Percentiles rank a stretch among this genome's conserved stretches.
These are phyloP conservation scores for Colletotrichum lentis DNA, from an alignment of 2,329 filamentous ascomycete species.

Conservation along the genomic window DNA sequence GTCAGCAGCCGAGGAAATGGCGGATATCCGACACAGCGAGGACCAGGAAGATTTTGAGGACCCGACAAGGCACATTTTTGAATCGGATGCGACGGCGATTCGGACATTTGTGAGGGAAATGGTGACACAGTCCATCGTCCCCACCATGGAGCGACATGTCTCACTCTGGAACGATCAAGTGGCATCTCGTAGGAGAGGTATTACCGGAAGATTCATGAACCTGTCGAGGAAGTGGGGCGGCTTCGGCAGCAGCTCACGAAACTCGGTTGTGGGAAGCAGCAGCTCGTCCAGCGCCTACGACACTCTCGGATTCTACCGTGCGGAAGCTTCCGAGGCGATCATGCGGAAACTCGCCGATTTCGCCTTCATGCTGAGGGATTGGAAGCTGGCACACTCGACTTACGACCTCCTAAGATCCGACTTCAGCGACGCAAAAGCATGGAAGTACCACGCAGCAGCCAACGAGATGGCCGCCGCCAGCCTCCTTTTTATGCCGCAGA, in stretches of 20 bases:
- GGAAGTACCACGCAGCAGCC: constrained; percentile 91
- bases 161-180: constrained; percentile 98
- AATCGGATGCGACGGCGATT: constrained; percentile 89
- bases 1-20: constrained; percentile 84
- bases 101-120: constrained; percentile 92
- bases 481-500: constrained; percentile 78
- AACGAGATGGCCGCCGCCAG: constrained; percentile 95
- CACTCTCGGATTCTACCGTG: constrained; percentile 79
- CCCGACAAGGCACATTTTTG: constrained; percentile 81
- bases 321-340: constrained; percentile 85
- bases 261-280: constrained; percentile 61
- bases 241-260: constrained; percentile 75
- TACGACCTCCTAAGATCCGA: constrained; percentile 91
- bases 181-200: constrained; percentile 84
- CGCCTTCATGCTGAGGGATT: constrained; percentile 96
- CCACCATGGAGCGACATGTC: constrained; percentile 93
- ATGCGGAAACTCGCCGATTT: constrained; percentile 95
- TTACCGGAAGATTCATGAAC: constrained; percentile 93
- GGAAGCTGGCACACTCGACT: constrained; percentile 88
- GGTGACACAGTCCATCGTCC: constrained; percentile 92
- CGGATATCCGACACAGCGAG: constrained; percentile 74
- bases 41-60: constrained; percentile 75
- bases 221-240: constrained; percentile 89
- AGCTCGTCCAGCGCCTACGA: constrained; percentile 74
- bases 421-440: constrained; percentile 94